These are phyloP conservation scores for Eucalyptus tenuipes DNA, from an alignment of 345 rosid genomes.

Conservation along the genomic window DNA sequence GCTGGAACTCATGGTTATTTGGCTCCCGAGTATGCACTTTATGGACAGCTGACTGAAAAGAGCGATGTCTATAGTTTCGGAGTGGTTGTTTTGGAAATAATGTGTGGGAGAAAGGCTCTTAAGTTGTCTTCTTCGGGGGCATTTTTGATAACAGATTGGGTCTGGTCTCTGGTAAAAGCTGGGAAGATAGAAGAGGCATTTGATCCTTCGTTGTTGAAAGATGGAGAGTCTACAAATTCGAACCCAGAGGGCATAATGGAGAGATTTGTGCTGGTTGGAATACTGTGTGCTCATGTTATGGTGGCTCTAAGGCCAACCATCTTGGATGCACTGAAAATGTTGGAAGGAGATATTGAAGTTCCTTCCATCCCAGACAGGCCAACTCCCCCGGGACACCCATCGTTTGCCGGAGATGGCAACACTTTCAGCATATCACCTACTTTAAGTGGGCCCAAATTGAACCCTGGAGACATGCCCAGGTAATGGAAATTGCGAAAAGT, in stretches of 20 bases:
- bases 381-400: constrained; percentile 43
- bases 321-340: constrained; percentile 71
- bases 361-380: constrained; percentile 76
- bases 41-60: constrained; percentile 81
- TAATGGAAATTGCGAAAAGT: not conserved
- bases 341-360: constrained; percentile 85
- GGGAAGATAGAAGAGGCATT: constrained; percentile 54
- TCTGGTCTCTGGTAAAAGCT: constrained; percentile 71
- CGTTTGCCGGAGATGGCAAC: constrained; percentile 7
- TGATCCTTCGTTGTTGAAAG: constrained; percentile 32
- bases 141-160: constrained; percentile 82
- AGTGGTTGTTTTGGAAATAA: constrained; percentile 71
- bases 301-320: constrained; percentile 86
- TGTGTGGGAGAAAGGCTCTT: constrained; percentile 85
- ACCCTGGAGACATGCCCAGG: constrained; percentile 18
- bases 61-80: constrained; percentile 96
- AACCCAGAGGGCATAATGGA: constrained; percentile 73
- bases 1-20: constrained; percentile 93
- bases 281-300: constrained; percentile 88
- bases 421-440: constrained; percentile 42
- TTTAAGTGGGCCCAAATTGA: constrained; percentile 29
- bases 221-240: constrained; percentile 22
- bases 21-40: constrained; percentile 88
- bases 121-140: constrained; percentile 52
- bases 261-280: constrained; percentile 71